Conservation (phyloP, 208 protist genomes). For the Trypanosoma brucei region DNA sequence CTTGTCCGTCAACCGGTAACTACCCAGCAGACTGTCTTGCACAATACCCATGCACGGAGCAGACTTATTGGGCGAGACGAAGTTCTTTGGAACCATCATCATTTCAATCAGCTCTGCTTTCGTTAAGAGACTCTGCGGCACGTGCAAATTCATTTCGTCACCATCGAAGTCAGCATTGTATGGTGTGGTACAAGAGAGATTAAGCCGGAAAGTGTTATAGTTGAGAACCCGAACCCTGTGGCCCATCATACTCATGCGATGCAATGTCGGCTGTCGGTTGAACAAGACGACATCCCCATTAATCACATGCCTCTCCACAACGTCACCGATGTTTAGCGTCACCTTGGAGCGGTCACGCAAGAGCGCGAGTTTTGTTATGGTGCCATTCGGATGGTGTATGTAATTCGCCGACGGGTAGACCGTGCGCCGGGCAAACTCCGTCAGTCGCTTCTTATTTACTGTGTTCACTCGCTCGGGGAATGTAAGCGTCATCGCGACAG, state of each 20-base stretch:
- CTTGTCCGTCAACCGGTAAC: constrained; percentile 91
- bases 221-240: constrained; percentile 96
- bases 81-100: constrained; percentile 99
- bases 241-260: constrained; percentile 99
- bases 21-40: constrained; percentile 97
- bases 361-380: constrained; percentile 90
- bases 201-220: constrained; percentile 99
- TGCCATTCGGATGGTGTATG: constrained; percentile 84
- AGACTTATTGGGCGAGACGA: constrained; percentile 99
- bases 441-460: constrained; percentile 95
- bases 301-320: constrained; percentile 97
- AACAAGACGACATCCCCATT: constrained; percentile 99
- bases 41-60: constrained; percentile 99
- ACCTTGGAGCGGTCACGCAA: constrained; percentile 77
- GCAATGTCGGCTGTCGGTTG: constrained; percentile 99
- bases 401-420: constrained; percentile 97
- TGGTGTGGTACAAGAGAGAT: constrained; percentile 98
- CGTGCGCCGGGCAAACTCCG: constrained; percentile 90
- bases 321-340: constrained; percentile 86
- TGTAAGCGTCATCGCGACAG: constrained; percentile 97
- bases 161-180: constrained; percentile 99
- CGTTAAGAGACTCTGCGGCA: constrained; percentile 97
- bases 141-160: constrained; percentile 99
- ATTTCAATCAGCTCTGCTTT: constrained; percentile 96
- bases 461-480: constrained; percentile 98